Percentiles rank a stretch among this genome's conserved stretches.
phyloP scores from a whole-genome alignment of 371 early-diverging fungal species.

The Quaeritorhiza haematococci region DNA sequence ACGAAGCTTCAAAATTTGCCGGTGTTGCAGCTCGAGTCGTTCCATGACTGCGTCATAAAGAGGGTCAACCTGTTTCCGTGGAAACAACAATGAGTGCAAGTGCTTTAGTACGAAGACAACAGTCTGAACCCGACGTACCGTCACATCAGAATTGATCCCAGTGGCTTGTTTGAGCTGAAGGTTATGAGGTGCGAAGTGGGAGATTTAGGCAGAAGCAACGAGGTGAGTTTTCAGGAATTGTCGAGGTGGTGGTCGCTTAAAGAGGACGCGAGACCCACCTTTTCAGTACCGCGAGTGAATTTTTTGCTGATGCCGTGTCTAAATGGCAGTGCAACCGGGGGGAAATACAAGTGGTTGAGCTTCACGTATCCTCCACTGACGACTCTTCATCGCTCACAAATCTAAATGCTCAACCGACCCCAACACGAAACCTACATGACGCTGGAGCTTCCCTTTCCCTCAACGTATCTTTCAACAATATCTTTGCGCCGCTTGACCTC shows the following conservation, averaged over 20 bases:
- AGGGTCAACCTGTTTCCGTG: constrained; percentile 19
- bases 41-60: constrained; percentile 49
- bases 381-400: background rate
- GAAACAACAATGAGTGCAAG: background rate
- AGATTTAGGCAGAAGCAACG: too few species aligned
- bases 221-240: background rate
- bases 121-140: constrained; percentile 55
- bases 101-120: constrained; percentile 5
- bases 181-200: background rate
- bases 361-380: constrained; percentile 4
- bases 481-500: constrained; percentile 79
- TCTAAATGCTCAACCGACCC: background rate
- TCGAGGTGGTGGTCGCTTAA: constrained; percentile 1
- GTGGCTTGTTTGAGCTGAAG: constrained; percentile 46
- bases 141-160: constrained; percentile 37
- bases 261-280: constrained; percentile 12
- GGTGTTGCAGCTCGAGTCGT: constrained; percentile 58
- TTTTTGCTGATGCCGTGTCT: constrained; percentile 75
- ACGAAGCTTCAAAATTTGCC: constrained; percentile 14
- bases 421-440: constrained; percentile 43
- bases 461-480: constrained; percentile 72
- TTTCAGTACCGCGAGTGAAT: constrained; percentile 56
- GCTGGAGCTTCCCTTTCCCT: constrained; percentile 60
- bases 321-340: too few species aligned
- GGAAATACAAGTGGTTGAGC: background rate